These are phyloP conservation scores for Hemileccinum impolitum DNA, from an alignment of 768 basidiomycete species.

Conservation along the genomic window DNA sequence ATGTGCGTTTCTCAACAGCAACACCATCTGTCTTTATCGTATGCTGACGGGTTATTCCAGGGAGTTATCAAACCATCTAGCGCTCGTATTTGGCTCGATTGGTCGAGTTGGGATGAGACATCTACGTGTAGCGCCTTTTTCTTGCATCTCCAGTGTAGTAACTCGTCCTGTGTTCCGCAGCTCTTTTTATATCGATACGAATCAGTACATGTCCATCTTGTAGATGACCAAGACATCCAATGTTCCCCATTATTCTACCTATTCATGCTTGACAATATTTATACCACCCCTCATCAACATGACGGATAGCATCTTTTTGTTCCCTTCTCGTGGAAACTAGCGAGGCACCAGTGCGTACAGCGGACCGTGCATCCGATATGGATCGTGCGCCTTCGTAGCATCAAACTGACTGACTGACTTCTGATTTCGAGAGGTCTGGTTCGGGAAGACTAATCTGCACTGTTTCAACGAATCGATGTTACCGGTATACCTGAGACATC, in stretches of 20 bases:
- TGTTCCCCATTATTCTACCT: constrained; percentile 4
- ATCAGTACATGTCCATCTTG: constrained; percentile 8
- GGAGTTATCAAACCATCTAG: constrained; percentile 32
- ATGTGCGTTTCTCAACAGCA: constrained; percentile 40
- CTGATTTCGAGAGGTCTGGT: too few relatives aligned
- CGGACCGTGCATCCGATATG: too few relatives aligned
- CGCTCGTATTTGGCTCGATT: constrained; percentile 3
- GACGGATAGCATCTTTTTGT: too few relatives aligned
- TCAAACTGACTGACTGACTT: too few relatives aligned
- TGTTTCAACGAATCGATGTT: too few relatives aligned
- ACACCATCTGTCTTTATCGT: background rate
- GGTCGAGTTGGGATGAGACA: constrained; percentile 13
- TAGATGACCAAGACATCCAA: constrained; percentile 4
- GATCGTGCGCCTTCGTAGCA: too few relatives aligned
- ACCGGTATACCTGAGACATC: too few relatives aligned
- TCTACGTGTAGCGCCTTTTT: constrained; percentile 25
- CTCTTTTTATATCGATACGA: constrained; percentile 24
- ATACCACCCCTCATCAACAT: background rate
- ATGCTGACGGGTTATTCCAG: constrained; percentile 13
- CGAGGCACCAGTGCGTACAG: too few relatives aligned
- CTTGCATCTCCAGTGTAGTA: constrained; percentile 28
- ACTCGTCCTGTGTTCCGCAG: constrained; percentile 9
- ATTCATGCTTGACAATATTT: constrained; percentile 2
- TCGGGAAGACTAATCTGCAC: too few relatives aligned
- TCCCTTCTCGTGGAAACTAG: too few relatives aligned